Conservation (phyloP, 495 filamentous ascomycete genomes). For the Daldinia caldariorum region DNA sequence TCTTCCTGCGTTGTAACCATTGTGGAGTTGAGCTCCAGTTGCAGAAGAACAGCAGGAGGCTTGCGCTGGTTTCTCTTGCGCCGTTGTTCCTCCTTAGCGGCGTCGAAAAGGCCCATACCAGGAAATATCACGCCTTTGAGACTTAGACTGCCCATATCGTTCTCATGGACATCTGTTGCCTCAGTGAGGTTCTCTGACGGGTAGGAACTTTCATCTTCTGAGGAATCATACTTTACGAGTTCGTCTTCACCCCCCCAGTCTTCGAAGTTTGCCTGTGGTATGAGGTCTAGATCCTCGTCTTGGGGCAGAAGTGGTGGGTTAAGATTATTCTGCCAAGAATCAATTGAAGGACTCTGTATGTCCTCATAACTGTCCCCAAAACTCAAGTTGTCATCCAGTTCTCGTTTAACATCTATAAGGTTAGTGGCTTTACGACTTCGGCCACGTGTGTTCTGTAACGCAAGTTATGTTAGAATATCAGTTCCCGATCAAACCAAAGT, state of each 20-base stretch:
- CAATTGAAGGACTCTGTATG: constrained; percentile 25
- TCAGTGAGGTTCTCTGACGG: constrained; percentile 47
- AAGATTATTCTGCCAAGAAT: constrained; percentile 34
- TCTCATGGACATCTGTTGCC: constrained; percentile 42
- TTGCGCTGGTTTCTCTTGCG: constrained; percentile 90
- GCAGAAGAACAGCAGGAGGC: constrained; percentile 71
- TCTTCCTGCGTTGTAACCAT: constrained; percentile 76
- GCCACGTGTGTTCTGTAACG: constrained; percentile 13
- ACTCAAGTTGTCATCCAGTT: constrained; percentile 42
- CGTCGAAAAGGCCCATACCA: constrained; percentile 90
- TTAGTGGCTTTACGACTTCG: neutral
- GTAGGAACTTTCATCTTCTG: constrained; percentile 49
- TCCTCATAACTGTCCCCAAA: constrained; percentile 34
- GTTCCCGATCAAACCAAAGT: neutral
- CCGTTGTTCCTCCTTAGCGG: constrained; percentile 78
- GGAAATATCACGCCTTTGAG: constrained; percentile 83
- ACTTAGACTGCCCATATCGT: constrained; percentile 53
- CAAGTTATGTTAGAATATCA: constrained; percentile 16
- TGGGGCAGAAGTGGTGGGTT: constrained; percentile 26
- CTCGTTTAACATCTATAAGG: constrained; percentile 44
- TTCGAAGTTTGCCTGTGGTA: constrained; percentile 10
- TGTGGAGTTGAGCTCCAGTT: constrained; percentile 74
- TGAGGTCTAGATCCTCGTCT: constrained; percentile 13
- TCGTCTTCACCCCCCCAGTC: constrained; percentile 26
- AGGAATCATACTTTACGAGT: constrained; percentile 42